Conservation (phyloP, 2,329 filamentous ascomycete genomes). For the Teratosphaeriaceae sp. region DNA sequence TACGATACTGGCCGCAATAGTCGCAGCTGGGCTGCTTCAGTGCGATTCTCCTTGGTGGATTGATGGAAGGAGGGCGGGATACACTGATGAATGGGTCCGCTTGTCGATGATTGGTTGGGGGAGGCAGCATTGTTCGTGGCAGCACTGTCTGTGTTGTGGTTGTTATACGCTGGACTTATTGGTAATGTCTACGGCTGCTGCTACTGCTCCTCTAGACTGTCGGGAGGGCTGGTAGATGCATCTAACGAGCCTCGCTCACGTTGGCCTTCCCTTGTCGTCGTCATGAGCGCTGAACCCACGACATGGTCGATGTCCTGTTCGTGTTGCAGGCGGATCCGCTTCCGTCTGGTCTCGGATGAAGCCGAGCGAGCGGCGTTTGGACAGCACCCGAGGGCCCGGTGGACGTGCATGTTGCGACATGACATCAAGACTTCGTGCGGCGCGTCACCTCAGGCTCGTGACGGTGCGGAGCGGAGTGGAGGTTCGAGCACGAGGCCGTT, state of each 20-base stretch:
- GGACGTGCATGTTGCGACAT: background rate
- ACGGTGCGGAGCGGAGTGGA: no score
- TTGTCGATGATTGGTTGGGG: background rate
- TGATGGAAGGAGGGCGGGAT: background rate
- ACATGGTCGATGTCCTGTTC: no score
- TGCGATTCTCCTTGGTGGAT: background rate
- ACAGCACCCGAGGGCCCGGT: background rate
- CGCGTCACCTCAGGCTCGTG: no score
- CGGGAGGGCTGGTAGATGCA: background rate
- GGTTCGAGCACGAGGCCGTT: no score
- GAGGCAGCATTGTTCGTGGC: no score
- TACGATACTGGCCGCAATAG: background rate
- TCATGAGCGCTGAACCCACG: no score
- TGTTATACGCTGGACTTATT: background rate
- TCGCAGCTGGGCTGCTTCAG: background rate
- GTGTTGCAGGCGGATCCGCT: no score
- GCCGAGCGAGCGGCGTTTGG: no score
- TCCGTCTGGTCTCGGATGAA: no score
- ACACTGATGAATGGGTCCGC: background rate
- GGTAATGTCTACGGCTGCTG: constrained; percentile 2
- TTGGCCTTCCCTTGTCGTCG: no score
- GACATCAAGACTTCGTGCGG: background rate
- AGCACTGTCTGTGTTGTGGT: background rate
- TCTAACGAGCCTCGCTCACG: no score
- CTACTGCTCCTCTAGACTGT: background rate